Conservation (phyloP, 371 early-diverging fungal genomes). For the Parasitella parasitica region DNA sequence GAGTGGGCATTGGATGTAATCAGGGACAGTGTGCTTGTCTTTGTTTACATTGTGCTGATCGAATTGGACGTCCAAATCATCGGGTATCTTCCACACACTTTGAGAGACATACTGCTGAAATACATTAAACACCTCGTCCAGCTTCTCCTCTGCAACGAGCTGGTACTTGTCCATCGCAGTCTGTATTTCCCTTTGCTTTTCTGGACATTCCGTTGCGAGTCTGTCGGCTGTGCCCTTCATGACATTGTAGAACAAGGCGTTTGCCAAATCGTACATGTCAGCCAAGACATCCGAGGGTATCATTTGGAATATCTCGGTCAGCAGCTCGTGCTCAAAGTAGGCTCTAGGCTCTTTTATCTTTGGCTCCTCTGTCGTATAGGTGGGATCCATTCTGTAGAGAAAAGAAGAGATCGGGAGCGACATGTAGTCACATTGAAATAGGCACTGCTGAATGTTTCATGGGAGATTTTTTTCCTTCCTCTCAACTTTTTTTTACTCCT, state of each 20-base stretch:
- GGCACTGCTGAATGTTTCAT: too few relatives aligned
- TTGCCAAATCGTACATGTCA: constrained; percentile 4
- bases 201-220: background rate
- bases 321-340: constrained; percentile 5
- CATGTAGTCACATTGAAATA: background rate
- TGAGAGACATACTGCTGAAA: constrained; percentile 9
- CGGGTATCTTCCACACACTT: constrained; percentile 5
- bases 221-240: constrained; percentile 8
- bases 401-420: background rate
- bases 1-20: too few relatives aligned
- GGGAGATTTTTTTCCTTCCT: background rate
- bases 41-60: constrained; percentile 2
- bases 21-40: background rate
- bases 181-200: background rate
- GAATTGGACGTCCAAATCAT: background rate
- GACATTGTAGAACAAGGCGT: constrained; percentile 4
- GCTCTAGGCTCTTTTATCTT: background rate
- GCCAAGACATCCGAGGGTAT: background rate
- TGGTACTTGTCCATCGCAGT: background rate
- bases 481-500: background rate
- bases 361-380: background rate
- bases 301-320: constrained; percentile 9
- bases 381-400: background rate
- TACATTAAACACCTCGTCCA: constrained; percentile 1
- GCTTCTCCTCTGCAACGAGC: background rate